Conservation (phyloP, 371 early-diverging fungal species). For the Apophysomyces sp. region DNA sequence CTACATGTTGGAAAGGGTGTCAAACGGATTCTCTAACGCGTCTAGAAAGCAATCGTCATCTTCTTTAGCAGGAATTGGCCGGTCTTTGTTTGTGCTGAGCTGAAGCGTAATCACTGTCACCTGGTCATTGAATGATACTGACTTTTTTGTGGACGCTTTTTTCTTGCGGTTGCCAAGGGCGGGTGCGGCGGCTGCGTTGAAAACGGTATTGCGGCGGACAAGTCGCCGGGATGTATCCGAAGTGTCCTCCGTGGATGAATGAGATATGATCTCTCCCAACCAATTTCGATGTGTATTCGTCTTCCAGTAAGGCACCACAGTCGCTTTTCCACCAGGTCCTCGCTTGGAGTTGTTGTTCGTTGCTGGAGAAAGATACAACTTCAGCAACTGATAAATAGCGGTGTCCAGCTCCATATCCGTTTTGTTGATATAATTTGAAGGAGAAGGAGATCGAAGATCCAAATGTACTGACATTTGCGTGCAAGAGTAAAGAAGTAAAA, state of each 20-base stretch:
- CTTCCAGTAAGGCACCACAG: background rate
- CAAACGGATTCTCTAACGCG: slow-evolving; percentile 4
- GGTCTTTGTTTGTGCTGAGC: background rate
- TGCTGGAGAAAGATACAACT: background rate
- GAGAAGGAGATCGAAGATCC: background rate
- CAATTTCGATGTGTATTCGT: background rate
- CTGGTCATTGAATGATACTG: slow-evolving; percentile 28
- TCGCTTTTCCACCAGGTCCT: background rate
- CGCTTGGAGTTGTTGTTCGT: background rate
- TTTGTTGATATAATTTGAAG: background rate
- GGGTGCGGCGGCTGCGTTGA: background rate
- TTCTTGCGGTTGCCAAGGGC: background rate
- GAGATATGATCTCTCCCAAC: background rate
- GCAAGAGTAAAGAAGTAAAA: background rate
- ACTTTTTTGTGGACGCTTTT: slow-evolving; percentile 6
- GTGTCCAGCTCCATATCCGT: background rate
- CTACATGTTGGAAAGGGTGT: background rate
- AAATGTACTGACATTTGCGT: background rate
- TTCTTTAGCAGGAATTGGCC: background rate
- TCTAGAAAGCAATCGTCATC: slow-evolving; percentile 24
- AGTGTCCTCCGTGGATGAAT: background rate
- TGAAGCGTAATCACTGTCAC: slow-evolving; percentile 11
- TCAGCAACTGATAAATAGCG: background rate
- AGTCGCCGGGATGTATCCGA: background rate
- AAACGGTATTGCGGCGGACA: background rate